phyloP scores from a whole-genome alignment of 305 asterid species.

The Fraxinus velutina region DNA sequence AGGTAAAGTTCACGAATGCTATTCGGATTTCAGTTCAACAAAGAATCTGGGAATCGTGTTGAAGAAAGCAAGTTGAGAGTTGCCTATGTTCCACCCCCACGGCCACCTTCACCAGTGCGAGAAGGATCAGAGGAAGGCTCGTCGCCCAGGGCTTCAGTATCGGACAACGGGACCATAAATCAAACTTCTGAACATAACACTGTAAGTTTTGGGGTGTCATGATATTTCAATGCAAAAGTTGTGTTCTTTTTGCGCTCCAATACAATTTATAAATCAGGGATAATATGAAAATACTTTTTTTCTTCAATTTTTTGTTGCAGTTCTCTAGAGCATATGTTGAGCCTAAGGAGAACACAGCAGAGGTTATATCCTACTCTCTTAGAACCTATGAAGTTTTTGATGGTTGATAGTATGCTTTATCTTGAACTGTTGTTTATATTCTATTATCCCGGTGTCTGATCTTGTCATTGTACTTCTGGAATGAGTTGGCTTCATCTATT shows the following conservation, averaged over 20 bases:
- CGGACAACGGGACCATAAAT: slow-evolving; percentile 67
- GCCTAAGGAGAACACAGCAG: slow-evolving; percentile 55
- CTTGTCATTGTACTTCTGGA: background rate
- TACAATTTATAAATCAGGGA: background rate
- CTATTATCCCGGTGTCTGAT: background rate
- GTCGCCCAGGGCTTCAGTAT: slow-evolving; percentile 88
- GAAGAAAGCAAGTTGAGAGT: slow-evolving; percentile 93
- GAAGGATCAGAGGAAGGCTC: slow-evolving; percentile 98
- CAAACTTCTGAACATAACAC: slow-evolving; percentile 52
- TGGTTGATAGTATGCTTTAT: background rate
- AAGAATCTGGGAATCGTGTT: slow-evolving; percentile 81
- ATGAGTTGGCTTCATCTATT: background rate
- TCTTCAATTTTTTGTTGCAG: slow-evolving; percentile 35
- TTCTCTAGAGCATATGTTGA: slow-evolving; percentile 52
- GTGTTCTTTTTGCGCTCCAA: background rate
- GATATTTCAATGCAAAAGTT: background rate
- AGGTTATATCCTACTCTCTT: slow-evolving; percentile 47
- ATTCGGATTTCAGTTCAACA: slow-evolving; percentile 54
- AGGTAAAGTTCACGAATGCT: background rate
- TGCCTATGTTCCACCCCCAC: slow-evolving; percentile 66
- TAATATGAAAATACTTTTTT: background rate
- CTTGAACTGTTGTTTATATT: slow-evolving; percentile 13
- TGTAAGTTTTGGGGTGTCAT: slow-evolving; percentile 44
- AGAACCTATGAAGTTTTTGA: background rate
- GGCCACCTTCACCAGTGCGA: slow-evolving; percentile 85